Evolutionary conservation across 164 flowering plant genomes (phyloP), one percentile per base, ranked within the genome.

Genomic region (Stephania japonica): DNA sequence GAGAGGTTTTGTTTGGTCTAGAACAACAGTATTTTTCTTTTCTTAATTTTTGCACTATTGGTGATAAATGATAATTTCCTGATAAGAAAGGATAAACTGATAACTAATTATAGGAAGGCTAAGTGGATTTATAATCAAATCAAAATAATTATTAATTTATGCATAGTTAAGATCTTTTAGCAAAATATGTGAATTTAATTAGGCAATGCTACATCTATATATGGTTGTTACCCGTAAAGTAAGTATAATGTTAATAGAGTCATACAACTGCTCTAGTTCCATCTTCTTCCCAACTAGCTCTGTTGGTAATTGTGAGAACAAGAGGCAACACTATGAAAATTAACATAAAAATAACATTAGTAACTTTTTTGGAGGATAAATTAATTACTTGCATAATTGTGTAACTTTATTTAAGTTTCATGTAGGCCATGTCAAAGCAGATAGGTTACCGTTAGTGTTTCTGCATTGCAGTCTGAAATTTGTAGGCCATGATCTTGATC

Each of bases 401-500:
- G 44, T 44, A 23, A 1, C 18, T 32, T 6, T 6, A 16, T 6
- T 56, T 18, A 19, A 5, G 23, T 59, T n/a, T 59, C 24, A 19
- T 32, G 38, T 32, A 21, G 26, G 13, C 12, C 19, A 12, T 18
- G 5, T 2, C 21, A 18, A 32, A 32, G 38, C 38, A 4, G 38
- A 2, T 32, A 0, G 1, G 7, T 61, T 73, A 94, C 99, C 78
- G 84, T 90, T 42, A 95, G 70, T 62, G 88, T 97, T 85, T 89
- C 97, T 1, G 94, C 88, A 0, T 98, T 91, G 79, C 97, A 90
- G 70, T 94, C 99, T n/a, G 98, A 90, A 70, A 91, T 81, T 42
- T 87, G 90, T 97, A 92, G 90, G 25, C 95, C 91, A 71, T 90
- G 87, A 81, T 93, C 98, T 72, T 84, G 83, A 44, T 91, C 91